A percentile compares a stretch with the other conserved stretches of the same genome.
phyloP scores from a whole-genome alignment of 495 filamentous ascomycete species.

The Tuber calosporum region DNA sequence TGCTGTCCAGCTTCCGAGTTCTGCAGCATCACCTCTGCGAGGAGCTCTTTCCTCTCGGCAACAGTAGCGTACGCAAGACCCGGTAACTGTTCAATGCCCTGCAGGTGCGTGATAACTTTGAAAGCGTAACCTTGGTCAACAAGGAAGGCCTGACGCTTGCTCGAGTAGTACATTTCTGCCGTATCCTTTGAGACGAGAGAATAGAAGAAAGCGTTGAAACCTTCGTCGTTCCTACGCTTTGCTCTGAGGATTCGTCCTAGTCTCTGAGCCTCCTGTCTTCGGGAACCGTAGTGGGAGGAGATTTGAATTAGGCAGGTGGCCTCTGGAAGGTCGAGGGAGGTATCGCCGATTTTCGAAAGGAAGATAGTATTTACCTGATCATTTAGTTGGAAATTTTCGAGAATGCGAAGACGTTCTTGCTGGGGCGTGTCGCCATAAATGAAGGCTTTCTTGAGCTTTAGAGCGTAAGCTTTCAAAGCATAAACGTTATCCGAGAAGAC shows the following conservation, averaged over 20 bases:
- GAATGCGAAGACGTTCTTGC: conserved; percentile 74
- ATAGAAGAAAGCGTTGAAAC: conserved; percentile 99
- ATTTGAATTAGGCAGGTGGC: conserved; percentile 98
- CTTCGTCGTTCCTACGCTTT: conserved; percentile 94
- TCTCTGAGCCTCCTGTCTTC: conserved; percentile 92
- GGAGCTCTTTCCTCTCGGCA: conserved; percentile 75
- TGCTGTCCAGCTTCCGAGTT: conserved; percentile 72
- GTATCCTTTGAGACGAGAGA: conserved; percentile 95
- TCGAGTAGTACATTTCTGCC: conserved; percentile 95
- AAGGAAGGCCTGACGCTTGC: conserved; percentile 93
- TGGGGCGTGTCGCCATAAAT: conserved; percentile 90
- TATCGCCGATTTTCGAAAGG: conserved; percentile 96
- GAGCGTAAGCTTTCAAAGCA: conserved; percentile 76
- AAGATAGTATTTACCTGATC: conserved; percentile 91
- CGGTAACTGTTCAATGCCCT: conserved; percentile 77
- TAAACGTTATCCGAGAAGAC: conserved; percentile 99
- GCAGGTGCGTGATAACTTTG: conserved; percentile 95
- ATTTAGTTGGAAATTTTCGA: conserved; percentile 97
- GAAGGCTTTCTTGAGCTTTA: conserved; percentile 76
- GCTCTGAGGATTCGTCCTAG: conserved; percentile 91
- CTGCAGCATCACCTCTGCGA: conserved; percentile 86
- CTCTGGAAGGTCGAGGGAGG: conserved; percentile 90
- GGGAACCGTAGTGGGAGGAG: conserved; percentile 94
- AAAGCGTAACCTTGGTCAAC: conserved; percentile 99
- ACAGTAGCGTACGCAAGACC: conserved; percentile 74